Evolutionary conservation across 768 basidiomycete species (phyloP).

Genomic region (Amanita jacksonii): DNA sequence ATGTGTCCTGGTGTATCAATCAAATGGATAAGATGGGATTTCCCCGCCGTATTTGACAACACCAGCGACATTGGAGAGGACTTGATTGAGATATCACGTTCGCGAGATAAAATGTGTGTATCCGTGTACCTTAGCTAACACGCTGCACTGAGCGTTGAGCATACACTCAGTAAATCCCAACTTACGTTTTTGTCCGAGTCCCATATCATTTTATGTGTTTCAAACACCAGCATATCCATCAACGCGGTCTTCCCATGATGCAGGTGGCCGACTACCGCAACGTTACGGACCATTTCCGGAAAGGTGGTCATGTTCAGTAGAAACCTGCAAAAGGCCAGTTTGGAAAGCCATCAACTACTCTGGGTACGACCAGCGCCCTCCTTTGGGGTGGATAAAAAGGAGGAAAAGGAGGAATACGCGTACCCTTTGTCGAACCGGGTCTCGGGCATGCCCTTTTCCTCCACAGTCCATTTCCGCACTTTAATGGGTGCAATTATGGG

Average conservation of each 20-base stretch:
- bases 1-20: slow-evolving; percentile 98
- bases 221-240: slow-evolving; percentile 94
- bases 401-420: slow-evolving; percentile 17
- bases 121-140: slow-evolving; percentile 89
- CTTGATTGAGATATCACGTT: slow-evolving; percentile 90
- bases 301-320: slow-evolving; percentile 84
- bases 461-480: slow-evolving; percentile 88
- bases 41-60: slow-evolving; percentile 74
- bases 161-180: slow-evolving; percentile 10
- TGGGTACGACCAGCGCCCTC: background rate
- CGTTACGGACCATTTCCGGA: slow-evolving; percentile 93
- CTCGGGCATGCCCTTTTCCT: slow-evolving; percentile 92
- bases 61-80: slow-evolving; percentile 95
- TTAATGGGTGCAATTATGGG: slow-evolving; percentile 95
- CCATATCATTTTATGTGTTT: slow-evolving; percentile 94
- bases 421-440: slow-evolving; percentile 98
- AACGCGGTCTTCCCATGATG: slow-evolving; percentile 98
- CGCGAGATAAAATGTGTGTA: slow-evolving; percentile 81
- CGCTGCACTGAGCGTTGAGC: background rate
- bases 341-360: background rate
- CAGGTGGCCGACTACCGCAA: slow-evolving; percentile 91
- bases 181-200: slow-evolving; percentile 83
- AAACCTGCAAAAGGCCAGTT: slow-evolving; percentile 46
- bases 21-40: slow-evolving; percentile 88
- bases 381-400: background rate